Percentiles rank a stretch among this genome's conserved stretches.
phyloP scores from a whole-genome alignment of 1,284 basidiomycete species.

The Mycena sp. region DNA sequence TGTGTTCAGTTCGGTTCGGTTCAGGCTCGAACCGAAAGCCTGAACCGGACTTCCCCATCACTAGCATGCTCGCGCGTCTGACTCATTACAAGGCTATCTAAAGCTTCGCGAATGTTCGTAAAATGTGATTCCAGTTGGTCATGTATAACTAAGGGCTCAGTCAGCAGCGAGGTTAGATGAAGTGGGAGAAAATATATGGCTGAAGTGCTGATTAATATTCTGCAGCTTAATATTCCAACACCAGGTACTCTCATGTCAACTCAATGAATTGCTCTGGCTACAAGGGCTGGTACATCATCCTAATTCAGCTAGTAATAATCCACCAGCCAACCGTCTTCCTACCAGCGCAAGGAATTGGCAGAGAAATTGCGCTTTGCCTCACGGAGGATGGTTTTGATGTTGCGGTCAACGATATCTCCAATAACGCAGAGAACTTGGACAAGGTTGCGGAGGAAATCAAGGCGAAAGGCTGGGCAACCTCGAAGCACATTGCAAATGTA shows the following conservation, averaged over 20 bases:
- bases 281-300: slow-evolving; percentile 12
- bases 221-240: too few species aligned
- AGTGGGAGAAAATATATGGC: too few species aligned
- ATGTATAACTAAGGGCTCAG: too few species aligned
- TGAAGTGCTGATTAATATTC: too few species aligned
- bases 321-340: background rate
- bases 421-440: slow-evolving; percentile 39
- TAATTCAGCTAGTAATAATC: background rate
- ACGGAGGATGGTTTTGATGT: slow-evolving; percentile 53
- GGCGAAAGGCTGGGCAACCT: slow-evolving; percentile 35
- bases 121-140: too few species aligned
- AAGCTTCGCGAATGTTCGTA: too few species aligned
- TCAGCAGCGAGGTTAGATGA: too few species aligned
- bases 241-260: slow-evolving; percentile 10
- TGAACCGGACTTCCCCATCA: too few species aligned
- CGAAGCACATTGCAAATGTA: slow-evolving; percentile 23
- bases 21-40: too few species aligned
- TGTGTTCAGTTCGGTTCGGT: too few species aligned
- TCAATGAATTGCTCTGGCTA: slow-evolving; percentile 15
- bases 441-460: slow-evolving; percentile 43
- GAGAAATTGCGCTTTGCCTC: slow-evolving; percentile 50
- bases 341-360: slow-evolving; percentile 49
- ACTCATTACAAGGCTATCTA: too few species aligned
- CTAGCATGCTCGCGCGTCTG: too few species aligned
- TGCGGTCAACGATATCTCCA: slow-evolving; percentile 48